phyloP scores from a whole-genome alignment of 1,139 yeast genomes.

The Scheffersomyces stambukii region DNA sequence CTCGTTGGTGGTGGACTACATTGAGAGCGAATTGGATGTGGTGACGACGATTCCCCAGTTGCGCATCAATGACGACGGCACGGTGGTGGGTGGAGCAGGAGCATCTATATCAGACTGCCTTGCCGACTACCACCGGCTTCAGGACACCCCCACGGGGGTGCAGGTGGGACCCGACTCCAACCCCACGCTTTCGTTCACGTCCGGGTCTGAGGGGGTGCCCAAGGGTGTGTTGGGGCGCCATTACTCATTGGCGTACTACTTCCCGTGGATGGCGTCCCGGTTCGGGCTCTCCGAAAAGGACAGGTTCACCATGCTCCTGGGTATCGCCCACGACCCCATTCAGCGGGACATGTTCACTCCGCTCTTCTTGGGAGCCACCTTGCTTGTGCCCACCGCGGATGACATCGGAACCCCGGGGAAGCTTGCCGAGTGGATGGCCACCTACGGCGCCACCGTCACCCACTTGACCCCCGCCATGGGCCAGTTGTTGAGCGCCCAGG shows the following conservation, averaged over 20 bases:
- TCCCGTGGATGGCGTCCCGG: slow-evolving; percentile 95
- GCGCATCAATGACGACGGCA: slow-evolving; percentile 74
- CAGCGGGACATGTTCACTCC: slow-evolving; percentile 99
- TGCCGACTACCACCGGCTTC: slow-evolving; percentile 38
- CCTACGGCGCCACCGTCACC: slow-evolving; percentile 88
- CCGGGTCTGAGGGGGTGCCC: slow-evolving; percentile 98
- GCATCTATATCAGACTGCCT: slow-evolving; percentile 44
- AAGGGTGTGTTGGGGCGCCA: slow-evolving; percentile 99
- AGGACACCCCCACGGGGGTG: slow-evolving; percentile 72
- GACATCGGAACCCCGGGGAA: slow-evolving; percentile 98
- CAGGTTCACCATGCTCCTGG: slow-evolving; percentile 94
- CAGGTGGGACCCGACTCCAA: slow-evolving; percentile 95
- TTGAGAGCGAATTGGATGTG: slow-evolving; percentile 65
- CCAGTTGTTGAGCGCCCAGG: slow-evolving; percentile 92
- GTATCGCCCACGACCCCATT: slow-evolving; percentile 98
- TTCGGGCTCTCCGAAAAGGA: slow-evolving; percentile 77
- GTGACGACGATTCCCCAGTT: slow-evolving; percentile 72
- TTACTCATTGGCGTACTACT: slow-evolving; percentile 91
- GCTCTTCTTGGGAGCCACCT: slow-evolving; percentile 87
- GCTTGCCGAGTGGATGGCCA: slow-evolving; percentile 95
- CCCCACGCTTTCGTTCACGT: slow-evolving; percentile 95
- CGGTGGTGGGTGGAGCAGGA: slow-evolving; percentile 56
- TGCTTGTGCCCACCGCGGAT: slow-evolving; percentile 90
- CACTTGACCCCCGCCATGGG: slow-evolving; percentile 99
- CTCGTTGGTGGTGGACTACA: slow-evolving; percentile 71